Conservation (phyloP, 2,329 filamentous ascomycete genomes). For the Ceratocystis papillata region DNA sequence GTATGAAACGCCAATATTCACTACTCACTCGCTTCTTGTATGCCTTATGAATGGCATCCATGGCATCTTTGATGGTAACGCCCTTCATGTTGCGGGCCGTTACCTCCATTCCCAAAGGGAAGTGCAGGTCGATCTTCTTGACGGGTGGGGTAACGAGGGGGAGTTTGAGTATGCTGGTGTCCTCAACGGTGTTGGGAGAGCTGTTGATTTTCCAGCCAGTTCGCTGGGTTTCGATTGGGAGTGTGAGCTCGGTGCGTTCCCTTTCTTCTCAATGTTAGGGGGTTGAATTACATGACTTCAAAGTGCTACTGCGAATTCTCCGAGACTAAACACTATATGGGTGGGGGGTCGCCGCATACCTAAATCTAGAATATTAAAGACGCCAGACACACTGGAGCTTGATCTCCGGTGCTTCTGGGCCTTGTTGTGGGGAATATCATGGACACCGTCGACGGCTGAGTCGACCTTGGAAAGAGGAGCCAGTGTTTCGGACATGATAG, state of each 20-base stretch:
- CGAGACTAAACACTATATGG: conserved; percentile 17
- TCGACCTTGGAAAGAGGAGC: conserved; percentile 72
- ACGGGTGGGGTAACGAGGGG: conserved; percentile 68
- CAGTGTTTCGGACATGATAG: conserved; percentile 35
- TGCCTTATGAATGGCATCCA: conserved; percentile 91
- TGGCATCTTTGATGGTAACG: conserved; percentile 91
- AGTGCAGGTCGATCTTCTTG: conserved; percentile 90
- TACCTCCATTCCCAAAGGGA: conserved; percentile 77
- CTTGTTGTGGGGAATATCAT: conserved; percentile 20
- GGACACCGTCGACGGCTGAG: conserved; percentile 72
- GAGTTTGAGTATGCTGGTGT: conserved; percentile 74
- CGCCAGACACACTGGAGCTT: conserved; percentile 60
- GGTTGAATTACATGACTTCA: not conserved
- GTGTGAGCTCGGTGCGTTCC: conserved; percentile 57
- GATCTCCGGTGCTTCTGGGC: conserved; percentile 55
- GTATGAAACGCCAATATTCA: not conserved
- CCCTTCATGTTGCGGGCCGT: conserved; percentile 85
- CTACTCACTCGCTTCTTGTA: conserved; percentile 84
- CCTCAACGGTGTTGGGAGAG: conserved; percentile 65
- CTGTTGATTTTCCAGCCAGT: conserved; percentile 94
- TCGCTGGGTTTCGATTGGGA: conserved; percentile 74
- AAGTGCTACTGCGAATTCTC: not conserved
- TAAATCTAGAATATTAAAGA: conserved; percentile 69
- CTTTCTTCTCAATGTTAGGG: conserved; percentile 46
- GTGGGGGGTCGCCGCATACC: conserved; percentile 43